These are phyloP conservation scores for Ustilago trichophora DNA, from an alignment of 1,284 basidiomycete species.

Conservation along the genomic window DNA sequence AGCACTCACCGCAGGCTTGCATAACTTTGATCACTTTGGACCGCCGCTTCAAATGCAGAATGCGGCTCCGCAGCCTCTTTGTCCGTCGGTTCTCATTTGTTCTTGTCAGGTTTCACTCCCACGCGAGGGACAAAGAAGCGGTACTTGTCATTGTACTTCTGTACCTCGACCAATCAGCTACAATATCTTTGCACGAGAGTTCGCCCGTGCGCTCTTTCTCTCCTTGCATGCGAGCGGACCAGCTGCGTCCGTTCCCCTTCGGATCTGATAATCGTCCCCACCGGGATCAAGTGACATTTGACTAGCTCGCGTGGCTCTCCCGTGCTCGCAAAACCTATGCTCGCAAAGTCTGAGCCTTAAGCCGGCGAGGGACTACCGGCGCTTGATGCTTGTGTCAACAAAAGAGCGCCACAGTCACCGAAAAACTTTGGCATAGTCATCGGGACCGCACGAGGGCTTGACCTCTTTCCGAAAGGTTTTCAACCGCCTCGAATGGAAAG, in stretches of 20 bases:
- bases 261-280: background rate
- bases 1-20: slow-evolving; percentile 1
- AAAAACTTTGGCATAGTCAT: no score
- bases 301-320: no score
- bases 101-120: no score
- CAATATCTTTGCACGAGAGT: background rate
- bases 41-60: slow-evolving; percentile 9
- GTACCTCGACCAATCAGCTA: background rate
- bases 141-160: background rate
- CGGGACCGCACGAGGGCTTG: no score
- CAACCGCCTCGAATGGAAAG: no score
- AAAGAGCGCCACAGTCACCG: no score
- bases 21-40: background rate
- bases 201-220: background rate
- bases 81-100: slow-evolving; percentile 7
- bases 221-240: background rate
- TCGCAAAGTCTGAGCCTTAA: no score
- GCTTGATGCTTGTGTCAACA: slow-evolving; percentile 3
- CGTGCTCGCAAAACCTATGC: no score
- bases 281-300: no score
- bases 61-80: slow-evolving; percentile 2
- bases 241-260: background rate
- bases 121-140: no score
- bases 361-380: background rate
- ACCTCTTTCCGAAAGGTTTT: no score